Percentiles rank a stretch among this genome's conserved stretches.
These are phyloP conservation scores for Cadophora malorum DNA, from an alignment of 2,329 filamentous ascomycete genomes.

Conservation along the genomic window DNA sequence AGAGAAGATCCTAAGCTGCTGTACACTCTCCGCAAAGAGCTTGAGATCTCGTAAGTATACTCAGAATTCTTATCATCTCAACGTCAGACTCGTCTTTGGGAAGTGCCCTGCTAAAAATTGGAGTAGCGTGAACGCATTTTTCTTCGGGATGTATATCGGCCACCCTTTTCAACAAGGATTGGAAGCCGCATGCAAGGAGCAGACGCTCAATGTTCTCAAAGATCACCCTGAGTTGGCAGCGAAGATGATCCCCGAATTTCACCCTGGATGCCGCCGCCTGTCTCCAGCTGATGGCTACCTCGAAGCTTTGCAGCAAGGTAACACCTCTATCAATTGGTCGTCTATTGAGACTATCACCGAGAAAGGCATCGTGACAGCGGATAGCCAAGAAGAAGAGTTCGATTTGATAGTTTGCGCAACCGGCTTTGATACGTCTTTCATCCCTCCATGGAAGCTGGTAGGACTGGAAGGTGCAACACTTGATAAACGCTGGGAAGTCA, in stretches of 20 bases:
- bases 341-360: constrained; percentile 52
- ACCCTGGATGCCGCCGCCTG: constrained; percentile 51
- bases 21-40: constrained; percentile 49
- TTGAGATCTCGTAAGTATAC: background rate
- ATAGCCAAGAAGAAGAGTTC: constrained; percentile 39
- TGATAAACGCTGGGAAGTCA: constrained; percentile 41
- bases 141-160: constrained; percentile 16
- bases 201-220: constrained; percentile 50
- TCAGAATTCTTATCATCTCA: background rate
- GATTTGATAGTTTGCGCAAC: constrained; percentile 48
- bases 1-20: constrained; percentile 47
- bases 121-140: constrained; percentile 34
- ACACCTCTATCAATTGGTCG: constrained; percentile 48
- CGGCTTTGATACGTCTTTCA: constrained; percentile 42
- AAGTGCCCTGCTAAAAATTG: constrained; percentile 16
- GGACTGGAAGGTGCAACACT: constrained; percentile 28
- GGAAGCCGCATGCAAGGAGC: constrained; percentile 41
- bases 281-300: constrained; percentile 49
- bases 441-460: constrained; percentile 36
- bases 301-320: constrained; percentile 45
- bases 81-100: background rate
- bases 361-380: constrained; percentile 43
- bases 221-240: constrained; percentile 46
- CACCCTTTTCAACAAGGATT: constrained; percentile 34
- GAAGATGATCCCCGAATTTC: constrained; percentile 48